Base-by-base conservation (phyloP, 805 yeast genomes). In the Pichia eremophila region DNA sequence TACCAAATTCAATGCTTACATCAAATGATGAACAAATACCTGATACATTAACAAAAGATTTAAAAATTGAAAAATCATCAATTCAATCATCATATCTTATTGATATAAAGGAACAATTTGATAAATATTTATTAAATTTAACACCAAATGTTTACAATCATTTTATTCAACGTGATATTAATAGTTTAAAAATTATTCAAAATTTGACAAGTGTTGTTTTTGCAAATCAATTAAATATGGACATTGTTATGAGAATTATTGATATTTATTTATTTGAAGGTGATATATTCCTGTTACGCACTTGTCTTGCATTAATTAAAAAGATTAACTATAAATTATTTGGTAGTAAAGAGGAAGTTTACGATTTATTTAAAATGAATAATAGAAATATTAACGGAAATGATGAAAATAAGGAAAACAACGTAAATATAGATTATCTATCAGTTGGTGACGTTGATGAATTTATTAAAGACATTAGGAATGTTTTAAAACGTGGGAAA, bases 181-280 rank as follows among this genome's bases (percentile, higher is more conserved):
- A 60, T 7, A 69, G 81, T 4, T 48, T 64, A 3, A 71, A 66
- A 5, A 73, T 74, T 46, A 59, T 82, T 7, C 68, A 63, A 25
- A 66, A 71, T 3, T 54, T 78, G 45, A 52, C 79, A 3, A 56
- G 74, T 19, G 64, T 70, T 11, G 50, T 79, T 18, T 75, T 81
- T 55, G 58, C 79, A 2, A 63, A 68, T 44, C 67, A 71, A 27
- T 56, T 80, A 40, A 58, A 69, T 12, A 61, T 76, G 42, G 81
- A 79, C 34, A 60, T 72, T 1, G 60, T 75, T 8, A 64, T 71
- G 27, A 70, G 78, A 15, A 53, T 83, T 8, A 55, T 83, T 51
- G 90, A 83, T 58, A 66, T 82, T 6, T 72, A 71, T 58, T 58
- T 81, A 11, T 80, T 81, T 58, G 87, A 81, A 57, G 80, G 82